These are phyloP conservation scores for Xylaria sp. DNA, from an alignment of 2,329 filamentous ascomycete genomes.

Conservation along the genomic window DNA sequence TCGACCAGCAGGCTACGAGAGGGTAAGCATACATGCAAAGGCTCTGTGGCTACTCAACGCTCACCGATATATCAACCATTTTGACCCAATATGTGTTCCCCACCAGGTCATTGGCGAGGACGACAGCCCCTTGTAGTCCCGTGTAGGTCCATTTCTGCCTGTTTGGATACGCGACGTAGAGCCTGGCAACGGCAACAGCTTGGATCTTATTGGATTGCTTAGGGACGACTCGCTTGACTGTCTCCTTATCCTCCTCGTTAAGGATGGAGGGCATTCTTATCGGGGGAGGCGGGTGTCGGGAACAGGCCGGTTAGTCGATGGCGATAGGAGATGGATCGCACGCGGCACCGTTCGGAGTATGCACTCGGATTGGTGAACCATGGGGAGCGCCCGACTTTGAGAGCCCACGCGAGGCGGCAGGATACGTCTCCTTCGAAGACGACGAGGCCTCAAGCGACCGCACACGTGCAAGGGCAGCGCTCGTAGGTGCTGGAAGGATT, in stretches of 20 bases:
- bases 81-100: constrained; percentile 98
- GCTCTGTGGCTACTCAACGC: constrained; percentile 42
- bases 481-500: background rate
- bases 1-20: constrained; percentile 68
- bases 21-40: constrained; percentile 10
- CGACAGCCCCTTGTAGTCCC: constrained; percentile 87
- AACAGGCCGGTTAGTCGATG: background rate
- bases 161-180: constrained; percentile 92
- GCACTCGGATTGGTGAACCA: constrained; percentile 6
- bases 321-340: constrained; percentile 26
- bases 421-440: too few relatives aligned
- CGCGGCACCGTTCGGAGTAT: constrained; percentile 21
- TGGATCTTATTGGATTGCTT: constrained; percentile 98
- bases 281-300: constrained; percentile 10
- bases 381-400: background rate
- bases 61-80: constrained; percentile 92
- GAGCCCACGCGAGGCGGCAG: too few relatives aligned
- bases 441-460: constrained; percentile 11
- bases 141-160: constrained; percentile 90
- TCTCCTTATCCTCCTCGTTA: constrained; percentile 93
- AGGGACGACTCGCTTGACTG: constrained; percentile 90
- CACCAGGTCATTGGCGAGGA: constrained; percentile 91
- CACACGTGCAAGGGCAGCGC: constrained; percentile 5
- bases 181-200: constrained; percentile 87
- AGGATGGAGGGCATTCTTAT: constrained; percentile 69